Evolutionary conservation across 176 grass and related monocot species (phyloP).

Genomic region (Aegilops speltoides): DNA sequence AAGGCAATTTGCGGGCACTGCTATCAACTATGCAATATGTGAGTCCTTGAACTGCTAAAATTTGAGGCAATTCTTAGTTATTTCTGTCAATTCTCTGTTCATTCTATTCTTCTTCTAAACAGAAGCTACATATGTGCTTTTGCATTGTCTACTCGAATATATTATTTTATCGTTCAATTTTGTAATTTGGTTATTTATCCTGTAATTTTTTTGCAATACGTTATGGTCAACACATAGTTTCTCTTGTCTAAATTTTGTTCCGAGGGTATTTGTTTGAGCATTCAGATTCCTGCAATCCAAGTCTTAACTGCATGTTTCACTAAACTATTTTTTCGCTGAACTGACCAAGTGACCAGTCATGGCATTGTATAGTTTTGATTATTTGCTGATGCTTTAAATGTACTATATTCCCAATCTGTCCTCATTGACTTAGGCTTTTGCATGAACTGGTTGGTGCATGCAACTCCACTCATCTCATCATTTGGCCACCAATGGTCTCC

Average conservation of each 20-base stretch:
- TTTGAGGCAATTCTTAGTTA: not conserved
- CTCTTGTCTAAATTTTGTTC: not conserved
- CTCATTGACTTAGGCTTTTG: not conserved
- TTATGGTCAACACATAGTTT: not conserved
- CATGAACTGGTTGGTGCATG: not conserved
- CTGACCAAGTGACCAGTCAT: not conserved
- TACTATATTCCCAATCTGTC: not conserved
- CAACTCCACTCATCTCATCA: not conserved
- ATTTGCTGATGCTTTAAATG: conserved; percentile 1
- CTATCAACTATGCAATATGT: conserved; percentile 98
- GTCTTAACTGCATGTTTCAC: not conserved
- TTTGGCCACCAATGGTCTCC: not conserved
- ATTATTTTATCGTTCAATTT: not conserved
- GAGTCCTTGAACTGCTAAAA: conserved; percentile 33
- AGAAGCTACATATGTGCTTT: not conserved
- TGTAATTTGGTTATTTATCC: not conserved
- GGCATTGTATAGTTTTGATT: conserved; percentile 3
- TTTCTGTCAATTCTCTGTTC: not conserved
- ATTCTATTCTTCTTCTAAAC: conserved; percentile 5
- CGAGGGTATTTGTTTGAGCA: not conserved
- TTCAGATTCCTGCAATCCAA: not conserved
- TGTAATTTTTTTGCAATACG: conserved; percentile 16
- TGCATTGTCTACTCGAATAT: not conserved
- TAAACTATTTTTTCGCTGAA: not conserved
- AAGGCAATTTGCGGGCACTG: conserved; percentile 94